Conservation (phyloP, 371 early-diverging fungal genomes). For the Blakeslea trispora region DNA sequence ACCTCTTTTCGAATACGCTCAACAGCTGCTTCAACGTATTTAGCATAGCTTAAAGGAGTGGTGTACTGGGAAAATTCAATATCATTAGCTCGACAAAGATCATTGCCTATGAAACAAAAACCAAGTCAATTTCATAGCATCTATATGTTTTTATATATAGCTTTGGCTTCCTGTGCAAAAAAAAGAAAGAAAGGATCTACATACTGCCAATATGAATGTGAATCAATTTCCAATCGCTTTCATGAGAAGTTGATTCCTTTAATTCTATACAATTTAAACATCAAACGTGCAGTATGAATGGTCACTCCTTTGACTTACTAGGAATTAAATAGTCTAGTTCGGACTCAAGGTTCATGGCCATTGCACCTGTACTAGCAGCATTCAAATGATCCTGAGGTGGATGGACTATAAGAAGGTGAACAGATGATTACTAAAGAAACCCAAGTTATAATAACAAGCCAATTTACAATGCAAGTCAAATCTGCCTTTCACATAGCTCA, state of each 20-base stretch:
- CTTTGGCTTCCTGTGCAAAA: too few relatives aligned
- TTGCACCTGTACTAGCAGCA: slow-evolving; percentile 34
- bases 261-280: not conserved
- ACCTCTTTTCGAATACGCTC: slow-evolving; percentile 16
- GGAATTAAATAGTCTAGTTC: slow-evolving; percentile 32
- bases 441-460: too few relatives aligned
- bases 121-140: not conserved
- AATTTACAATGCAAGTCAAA: not conserved
- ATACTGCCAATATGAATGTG: slow-evolving; percentile 28
- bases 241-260: slow-evolving; percentile 4
- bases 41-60: slow-evolving; percentile 17
- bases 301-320: slow-evolving; percentile 3
- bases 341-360: slow-evolving; percentile 29
- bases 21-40: slow-evolving; percentile 20
- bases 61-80: not conserved
- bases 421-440: too few relatives aligned
- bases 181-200: not conserved
- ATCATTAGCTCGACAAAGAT: slow-evolving; percentile 18
- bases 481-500: not conserved
- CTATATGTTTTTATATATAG: too few relatives aligned
- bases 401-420: too few relatives aligned
- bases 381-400: slow-evolving; percentile 25
- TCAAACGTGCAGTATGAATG: not conserved
- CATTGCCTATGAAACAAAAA: slow-evolving; percentile 10
- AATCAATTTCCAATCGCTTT: slow-evolving; percentile 28